These are phyloP conservation scores for Alternaria infectoria DNA, from an alignment of 2,329 filamentous ascomycete species.

Conservation along the genomic window DNA sequence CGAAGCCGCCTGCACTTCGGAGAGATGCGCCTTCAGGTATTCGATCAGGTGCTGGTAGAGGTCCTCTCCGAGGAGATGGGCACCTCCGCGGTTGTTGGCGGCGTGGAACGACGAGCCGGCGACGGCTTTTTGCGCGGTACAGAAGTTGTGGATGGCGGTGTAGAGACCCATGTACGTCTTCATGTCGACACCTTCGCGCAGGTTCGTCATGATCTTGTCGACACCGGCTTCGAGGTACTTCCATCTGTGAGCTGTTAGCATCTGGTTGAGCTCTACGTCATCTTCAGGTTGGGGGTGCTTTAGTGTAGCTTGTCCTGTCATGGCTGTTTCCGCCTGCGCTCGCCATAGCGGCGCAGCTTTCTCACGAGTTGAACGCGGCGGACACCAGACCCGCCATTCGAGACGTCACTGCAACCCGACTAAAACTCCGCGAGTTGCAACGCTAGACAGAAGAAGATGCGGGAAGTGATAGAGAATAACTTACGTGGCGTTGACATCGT, in stretches of 20 bases:
- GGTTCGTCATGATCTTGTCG: slow-evolving; percentile 88
- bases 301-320: background rate
- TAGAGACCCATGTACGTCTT: slow-evolving; percentile 97
- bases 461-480: slow-evolving; percentile 34
- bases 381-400: background rate
- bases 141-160: slow-evolving; percentile 98
- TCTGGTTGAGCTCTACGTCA: background rate
- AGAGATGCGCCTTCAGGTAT: slow-evolving; percentile 81
- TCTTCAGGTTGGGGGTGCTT: background rate
- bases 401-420: background rate
- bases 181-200: slow-evolving; percentile 93
- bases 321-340: background rate
- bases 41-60: slow-evolving; percentile 89
- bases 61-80: slow-evolving; percentile 93
- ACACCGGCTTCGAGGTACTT: slow-evolving; percentile 86
- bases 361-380: background rate
- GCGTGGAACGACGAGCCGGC: slow-evolving; percentile 58
- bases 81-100: slow-evolving; percentile 77
- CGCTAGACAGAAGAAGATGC: background rate
- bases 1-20: slow-evolving; percentile 72
- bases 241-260: slow-evolving; percentile 68
- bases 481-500: slow-evolving; percentile 68
- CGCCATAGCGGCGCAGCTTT: background rate
- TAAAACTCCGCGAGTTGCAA: background rate
- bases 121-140: slow-evolving; percentile 94